Base-by-base conservation (phyloP, 73 alveolate genomes). In the Paramecium biaurelia region DNA sequence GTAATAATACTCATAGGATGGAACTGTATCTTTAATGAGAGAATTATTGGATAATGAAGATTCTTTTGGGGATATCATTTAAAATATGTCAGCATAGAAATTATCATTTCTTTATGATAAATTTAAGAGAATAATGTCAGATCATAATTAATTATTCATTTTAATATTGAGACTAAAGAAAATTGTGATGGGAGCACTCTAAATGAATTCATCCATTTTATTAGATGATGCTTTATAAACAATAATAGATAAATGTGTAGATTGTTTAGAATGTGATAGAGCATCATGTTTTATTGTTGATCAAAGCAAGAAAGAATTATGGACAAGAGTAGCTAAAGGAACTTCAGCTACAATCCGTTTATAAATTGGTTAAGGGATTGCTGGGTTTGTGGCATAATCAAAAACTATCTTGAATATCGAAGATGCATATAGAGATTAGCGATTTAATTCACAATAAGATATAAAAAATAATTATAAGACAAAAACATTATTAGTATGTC, bases 281-380 rank as follows among this genome's bases (percentile, higher is more conserved):
- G 97, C 97, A 30, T 89, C 95, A 6, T 95, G 93, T 20, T 95
- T 93, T 56, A 76, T 95, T 92, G 94, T 95, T 11, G 96, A 95
- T 89, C 92, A 93, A 56, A 41, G 74, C 18, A 49, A 93, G 7
- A 92, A 86, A 7, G 96, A 95, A 85, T 47, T 95, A 12, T 95
- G 97, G 97, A 93, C 96, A 23, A 70, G 85, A 35, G 96, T 93
- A 5, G 97, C 96, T 0, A 93, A 95, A 38, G 95, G 95, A n/a
- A 32, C 93, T 47, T 85, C 72, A 14, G 38, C 82, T 6, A 87
- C 94, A 5, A 95, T 95, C 15, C 92, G 96, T 68, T 86, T 95
- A 8, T 95, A 95, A 15, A 57, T 93, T 37, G 93, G 93, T 24
- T 37, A 70, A 37, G 97, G 97, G 21, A 86, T 95, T 20, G 96